Conservation (phyloP, 75 land plant species). For the Picea sitchensis region DNA sequence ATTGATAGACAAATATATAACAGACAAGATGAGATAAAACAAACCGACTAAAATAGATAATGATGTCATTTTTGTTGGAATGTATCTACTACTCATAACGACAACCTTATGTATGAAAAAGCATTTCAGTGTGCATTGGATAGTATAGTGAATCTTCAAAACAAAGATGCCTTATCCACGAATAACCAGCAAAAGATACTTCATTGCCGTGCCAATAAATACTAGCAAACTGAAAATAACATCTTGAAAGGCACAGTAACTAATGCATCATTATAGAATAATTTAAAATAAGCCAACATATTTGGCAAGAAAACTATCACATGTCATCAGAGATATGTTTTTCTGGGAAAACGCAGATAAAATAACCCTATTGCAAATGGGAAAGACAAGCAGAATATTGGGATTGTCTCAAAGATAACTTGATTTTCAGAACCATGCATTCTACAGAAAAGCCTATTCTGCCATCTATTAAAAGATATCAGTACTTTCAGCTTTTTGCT, state of each 20-base stretch:
- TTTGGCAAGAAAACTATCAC: not conserved
- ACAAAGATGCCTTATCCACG: not conserved
- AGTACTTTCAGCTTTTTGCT: not conserved
- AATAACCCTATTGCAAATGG: not conserved
- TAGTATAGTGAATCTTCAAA: not conserved
- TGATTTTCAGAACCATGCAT: not conserved
- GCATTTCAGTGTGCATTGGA: not conserved
- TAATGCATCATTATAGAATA: not conserved
- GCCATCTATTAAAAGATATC: not conserved
- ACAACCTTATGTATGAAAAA: not conserved
- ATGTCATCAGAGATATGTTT: not conserved
- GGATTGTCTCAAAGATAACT: not conserved
- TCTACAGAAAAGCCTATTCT: not conserved
- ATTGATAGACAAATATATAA: no score
- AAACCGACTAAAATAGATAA: no score
- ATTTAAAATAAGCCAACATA: not conserved
- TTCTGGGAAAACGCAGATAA: not conserved
- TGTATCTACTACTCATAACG: not conserved
- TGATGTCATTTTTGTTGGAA: not conserved
- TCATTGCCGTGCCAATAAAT: no score
- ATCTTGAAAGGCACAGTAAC: not conserved
- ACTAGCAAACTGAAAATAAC: not conserved
- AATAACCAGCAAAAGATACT: not conserved
- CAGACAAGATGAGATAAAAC: no score
- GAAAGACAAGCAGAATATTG: not conserved